A percentile compares a stretch with the other conserved stretches of the same genome.
phyloP scores from a whole-genome alignment of 352 stramenopile genomes.

The Aphanomyces cochlioides region DNA sequence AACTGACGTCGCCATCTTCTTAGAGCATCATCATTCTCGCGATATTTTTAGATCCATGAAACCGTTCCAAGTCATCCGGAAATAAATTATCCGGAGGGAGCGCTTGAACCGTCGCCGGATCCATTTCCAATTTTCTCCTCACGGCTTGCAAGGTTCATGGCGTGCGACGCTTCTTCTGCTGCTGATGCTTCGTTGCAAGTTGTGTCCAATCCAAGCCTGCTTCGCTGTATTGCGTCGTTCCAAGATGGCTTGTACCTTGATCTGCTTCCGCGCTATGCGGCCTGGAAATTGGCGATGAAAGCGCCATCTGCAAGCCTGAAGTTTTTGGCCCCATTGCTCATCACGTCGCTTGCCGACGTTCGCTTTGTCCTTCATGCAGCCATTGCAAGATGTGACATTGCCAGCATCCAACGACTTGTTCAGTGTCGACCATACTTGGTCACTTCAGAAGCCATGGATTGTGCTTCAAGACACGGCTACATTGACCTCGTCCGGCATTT shows the following conservation, averaged over 20 bases:
- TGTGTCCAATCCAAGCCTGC: not conserved
- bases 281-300: not conserved
- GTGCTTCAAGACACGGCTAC: slow-evolving; percentile 29
- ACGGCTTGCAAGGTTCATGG: not conserved
- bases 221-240: slow-evolving; percentile 1
- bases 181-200: not conserved
- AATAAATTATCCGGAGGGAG: slow-evolving; percentile 1
- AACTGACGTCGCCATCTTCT: not conserved
- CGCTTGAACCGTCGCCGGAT: slow-evolving; percentile 19
- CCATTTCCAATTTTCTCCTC: not conserved
- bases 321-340: not conserved
- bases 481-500: slow-evolving; percentile 32
- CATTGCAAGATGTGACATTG: slow-evolving; percentile 12
- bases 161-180: too few species aligned
- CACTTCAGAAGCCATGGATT: slow-evolving; percentile 34
- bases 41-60: slow-evolving; percentile 1
- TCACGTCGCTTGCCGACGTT: not conserved
- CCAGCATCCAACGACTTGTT: slow-evolving; percentile 7
- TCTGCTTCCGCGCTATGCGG: slow-evolving; percentile 3
- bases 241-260: slow-evolving; percentile 20
- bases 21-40: not conserved
- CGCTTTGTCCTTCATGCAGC: slow-evolving; percentile 24
- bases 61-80: not conserved
- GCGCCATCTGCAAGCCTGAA: not conserved
- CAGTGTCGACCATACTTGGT: slow-evolving; percentile 11